Base-by-base conservation (phyloP, 441 rosid genomes). In the Breynia disticha region DNA sequence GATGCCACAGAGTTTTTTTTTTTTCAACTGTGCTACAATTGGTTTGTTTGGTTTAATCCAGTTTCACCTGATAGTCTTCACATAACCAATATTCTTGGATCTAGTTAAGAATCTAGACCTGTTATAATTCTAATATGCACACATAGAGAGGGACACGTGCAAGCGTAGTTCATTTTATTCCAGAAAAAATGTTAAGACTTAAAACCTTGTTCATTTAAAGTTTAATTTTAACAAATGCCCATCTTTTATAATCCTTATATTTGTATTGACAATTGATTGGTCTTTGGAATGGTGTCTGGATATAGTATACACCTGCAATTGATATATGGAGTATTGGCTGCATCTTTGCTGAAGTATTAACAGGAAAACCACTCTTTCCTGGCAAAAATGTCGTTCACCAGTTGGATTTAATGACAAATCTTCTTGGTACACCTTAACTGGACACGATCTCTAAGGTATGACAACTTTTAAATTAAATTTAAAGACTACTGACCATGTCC, bases 291-390 rank as follows among this genome's bases (percentile, higher is more conserved):
- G 44, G 44, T 11, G 1, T 55, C 20, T 66, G 62, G 59, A 43
- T 75, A 69, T 84, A 91, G 98, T 91, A 88, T 65, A 91, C 98
- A 15, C 91, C 98, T 14, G 97, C 98, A 47, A 86, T 91, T 60
- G 98, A 91, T 60, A 81, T 91, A 45, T 91, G 98, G 98, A 79
- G 98, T 65, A 84, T 91, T 54, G 97, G 98, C 54, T 88, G 97
- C 80, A 91, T 91, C 63, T 91, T 91, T 71, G 98, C 95, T 15
- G 98, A 91, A 64, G 88, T 91, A 21, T 70, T 88, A 59, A 82
- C 78, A 10, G 95, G 97, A 59, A 86, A 78, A 63, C 95, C 95
- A 11, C 74, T 88, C 52, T 91, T 86, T 70, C 95, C 97, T 59
- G 95, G 98, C n/a, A 91, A 88, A 70, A 86, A 87, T 67, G 96